Conservation (phyloP, 768 basidiomycete species). For the Termitomyces eurrhizus region DNA sequence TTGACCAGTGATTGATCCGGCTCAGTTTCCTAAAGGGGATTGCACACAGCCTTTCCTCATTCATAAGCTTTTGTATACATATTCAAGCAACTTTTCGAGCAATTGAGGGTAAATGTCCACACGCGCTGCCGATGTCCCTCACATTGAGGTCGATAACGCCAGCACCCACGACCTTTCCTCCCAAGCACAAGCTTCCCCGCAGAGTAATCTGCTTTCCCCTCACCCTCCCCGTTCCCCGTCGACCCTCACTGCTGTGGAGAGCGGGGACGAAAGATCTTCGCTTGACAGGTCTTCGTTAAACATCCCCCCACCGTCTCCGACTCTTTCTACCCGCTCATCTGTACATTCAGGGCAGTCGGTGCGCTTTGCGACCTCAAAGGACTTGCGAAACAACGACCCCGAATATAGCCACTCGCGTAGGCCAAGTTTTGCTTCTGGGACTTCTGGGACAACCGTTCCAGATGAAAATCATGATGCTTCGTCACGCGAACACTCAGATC, state of each 20-base stretch:
- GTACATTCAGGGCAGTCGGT: conserved; percentile 27
- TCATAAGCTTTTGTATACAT: no score
- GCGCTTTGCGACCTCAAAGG: conserved; percentile 50
- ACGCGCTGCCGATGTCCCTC: background rate
- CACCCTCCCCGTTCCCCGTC: conserved; percentile 14
- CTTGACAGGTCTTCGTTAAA: conserved; percentile 4
- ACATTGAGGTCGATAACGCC: conserved; percentile 1
- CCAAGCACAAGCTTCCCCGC: background rate
- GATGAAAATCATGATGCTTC: conserved; percentile 30
- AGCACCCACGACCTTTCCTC: background rate
- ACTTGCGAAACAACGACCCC: conserved; percentile 67
- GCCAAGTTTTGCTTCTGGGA: conserved; percentile 47
- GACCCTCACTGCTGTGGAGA: conserved; percentile 15
- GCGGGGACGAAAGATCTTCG: conserved; percentile 36
- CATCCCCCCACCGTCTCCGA: conserved; percentile 66
- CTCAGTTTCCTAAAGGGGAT: background rate
- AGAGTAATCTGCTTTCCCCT: conserved; percentile 23
- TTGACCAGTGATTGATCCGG: no score
- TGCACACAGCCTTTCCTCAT: no score
- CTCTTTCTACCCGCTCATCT: conserved; percentile 63
- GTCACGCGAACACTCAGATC: conserved; percentile 13
- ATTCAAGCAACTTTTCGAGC: background rate
- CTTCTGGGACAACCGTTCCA: conserved; percentile 49
- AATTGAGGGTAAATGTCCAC: background rate
- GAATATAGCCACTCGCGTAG: conserved; percentile 47